Percentiles rank a stretch among this genome's conserved stretches.
Evolutionary conservation across 345 rosid genomes (phyloP).

Genomic region (Kernera saxatilis): DNA sequence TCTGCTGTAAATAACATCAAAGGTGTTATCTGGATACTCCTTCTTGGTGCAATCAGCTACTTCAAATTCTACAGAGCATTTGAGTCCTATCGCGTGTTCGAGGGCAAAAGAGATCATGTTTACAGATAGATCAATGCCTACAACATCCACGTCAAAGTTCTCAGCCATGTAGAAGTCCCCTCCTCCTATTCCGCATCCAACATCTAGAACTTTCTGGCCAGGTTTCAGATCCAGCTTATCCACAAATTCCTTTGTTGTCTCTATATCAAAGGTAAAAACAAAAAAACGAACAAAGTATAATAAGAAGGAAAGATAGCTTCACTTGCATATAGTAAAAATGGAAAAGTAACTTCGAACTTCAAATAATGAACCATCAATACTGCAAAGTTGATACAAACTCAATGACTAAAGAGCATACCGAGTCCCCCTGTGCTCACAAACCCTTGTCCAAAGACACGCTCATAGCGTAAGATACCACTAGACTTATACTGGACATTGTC

Average conservation of each 20-base stretch:
- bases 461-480: conserved; percentile 82
- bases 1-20: conserved; percentile 96
- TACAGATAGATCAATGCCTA: conserved; percentile 89
- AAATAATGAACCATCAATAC: not conserved
- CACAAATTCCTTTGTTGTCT: conserved; percentile 95
- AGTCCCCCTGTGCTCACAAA: conserved; percentile 96
- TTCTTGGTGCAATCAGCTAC: conserved; percentile 96
- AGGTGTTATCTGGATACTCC: conserved; percentile 64
- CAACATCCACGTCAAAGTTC: conserved; percentile 74
- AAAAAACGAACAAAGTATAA: not conserved
- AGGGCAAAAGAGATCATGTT: conserved; percentile 95
- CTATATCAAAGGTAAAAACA: conserved; percentile 40
- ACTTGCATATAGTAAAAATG: not conserved
- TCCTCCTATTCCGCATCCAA: conserved; percentile 99
- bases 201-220: conserved; percentile 93
- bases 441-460: conserved; percentile 89
- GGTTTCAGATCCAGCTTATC: conserved; percentile 76
- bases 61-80: conserved; percentile 86
- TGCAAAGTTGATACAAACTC: not conserved
- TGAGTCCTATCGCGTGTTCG: conserved; percentile 87
- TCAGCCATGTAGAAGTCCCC: conserved; percentile 99
- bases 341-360: not conserved
- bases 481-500: conserved; percentile 89
- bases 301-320: not conserved
- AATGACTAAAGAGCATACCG: conserved; percentile 42